Evolutionary conservation across 805 yeast species (phyloP), one percentile per base, ranked within the genome.

Genomic region (Komagataella populi): DNA sequence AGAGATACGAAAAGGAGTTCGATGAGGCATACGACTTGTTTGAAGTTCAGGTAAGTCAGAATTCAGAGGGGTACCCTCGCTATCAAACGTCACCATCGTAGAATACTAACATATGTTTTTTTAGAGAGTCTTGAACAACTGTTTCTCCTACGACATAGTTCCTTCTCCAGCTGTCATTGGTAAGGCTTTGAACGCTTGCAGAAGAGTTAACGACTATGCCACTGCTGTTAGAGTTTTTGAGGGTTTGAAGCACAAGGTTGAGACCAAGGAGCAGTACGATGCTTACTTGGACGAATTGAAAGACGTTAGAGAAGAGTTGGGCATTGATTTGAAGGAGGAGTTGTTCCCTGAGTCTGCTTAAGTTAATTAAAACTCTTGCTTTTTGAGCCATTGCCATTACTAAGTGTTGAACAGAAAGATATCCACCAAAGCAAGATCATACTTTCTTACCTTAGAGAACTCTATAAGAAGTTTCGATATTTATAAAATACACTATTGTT

Each of bases 141-240:
- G 95, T 71, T 93, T 93, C 77, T 87, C 98, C 14, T 93, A 93
- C 77, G 99, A 93, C 73, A 81, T 93, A 70, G 99, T 93, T 52
- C 99, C 99, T 59, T 91, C 99, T 30, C 99, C 99, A 59, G 80
- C 85, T 55, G 98, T 93, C 56, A 78, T 93, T 65, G 96, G 87
- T 73, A 87, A 85, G 72, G 99, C 99, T 49, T 78, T 93, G 67
- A 83, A 87, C 74, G 99, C 99, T 48, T 90, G 97, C 62, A 90
- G 99, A 83, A 87, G 98, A 74, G 98, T 93, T 60, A 88, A 93
- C 72, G 99, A 93, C 75, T 87, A 87, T 74, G 96, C 99, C 55
- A 90, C 98, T 54, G 99, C 99, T 52, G 93, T 89, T 60, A 87
- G 99, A 75, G 96, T 95, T 52, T 93, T 93, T 63, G 99, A 91